Conservation (phyloP, 225 moss, liverwort and hornwort genomes). For the Antitrichia curtipendula region DNA sequence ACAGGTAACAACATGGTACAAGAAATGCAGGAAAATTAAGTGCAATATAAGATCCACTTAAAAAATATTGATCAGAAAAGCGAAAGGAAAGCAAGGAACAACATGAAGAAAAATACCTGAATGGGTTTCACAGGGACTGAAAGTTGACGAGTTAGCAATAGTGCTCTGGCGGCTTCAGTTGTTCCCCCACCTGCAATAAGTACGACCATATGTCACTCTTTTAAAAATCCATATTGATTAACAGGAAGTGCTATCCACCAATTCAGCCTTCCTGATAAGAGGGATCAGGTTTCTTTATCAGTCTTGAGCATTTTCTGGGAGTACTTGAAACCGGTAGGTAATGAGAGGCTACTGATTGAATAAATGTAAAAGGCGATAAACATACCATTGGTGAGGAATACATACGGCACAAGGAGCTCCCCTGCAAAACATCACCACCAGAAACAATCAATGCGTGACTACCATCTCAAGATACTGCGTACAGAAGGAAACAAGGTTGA, state of each 20-base stretch:
- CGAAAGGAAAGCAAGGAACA: background rate
- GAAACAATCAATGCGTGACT: background rate
- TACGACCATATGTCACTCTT: background rate
- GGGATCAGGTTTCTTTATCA: background rate
- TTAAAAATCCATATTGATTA: background rate
- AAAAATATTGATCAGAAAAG: background rate
- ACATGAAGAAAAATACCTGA: conserved; percentile 31
- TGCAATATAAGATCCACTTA: background rate
- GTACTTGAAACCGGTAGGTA: background rate
- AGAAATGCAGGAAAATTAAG: background rate
- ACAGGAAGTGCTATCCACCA: background rate
- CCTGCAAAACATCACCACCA: conserved; percentile 22
- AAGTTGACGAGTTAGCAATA: conserved; percentile 38
- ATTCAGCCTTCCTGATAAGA: background rate
- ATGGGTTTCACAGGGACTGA: conserved; percentile 52
- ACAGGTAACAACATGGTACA: background rate
- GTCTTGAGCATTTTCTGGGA: background rate
- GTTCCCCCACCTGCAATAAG: conserved; percentile 51
- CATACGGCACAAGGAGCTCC: conserved; percentile 57
- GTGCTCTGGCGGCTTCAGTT: conserved; percentile 60
- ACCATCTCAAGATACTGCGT: background rate
- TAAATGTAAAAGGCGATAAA: background rate
- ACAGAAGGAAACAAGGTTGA: background rate
- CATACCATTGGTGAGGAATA: conserved; percentile 79
- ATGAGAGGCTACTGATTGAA: background rate